phyloP scores from a whole-genome alignment of 2,329 filamentous ascomycete genomes.

The Neofusicoccum kwambonambiense region DNA sequence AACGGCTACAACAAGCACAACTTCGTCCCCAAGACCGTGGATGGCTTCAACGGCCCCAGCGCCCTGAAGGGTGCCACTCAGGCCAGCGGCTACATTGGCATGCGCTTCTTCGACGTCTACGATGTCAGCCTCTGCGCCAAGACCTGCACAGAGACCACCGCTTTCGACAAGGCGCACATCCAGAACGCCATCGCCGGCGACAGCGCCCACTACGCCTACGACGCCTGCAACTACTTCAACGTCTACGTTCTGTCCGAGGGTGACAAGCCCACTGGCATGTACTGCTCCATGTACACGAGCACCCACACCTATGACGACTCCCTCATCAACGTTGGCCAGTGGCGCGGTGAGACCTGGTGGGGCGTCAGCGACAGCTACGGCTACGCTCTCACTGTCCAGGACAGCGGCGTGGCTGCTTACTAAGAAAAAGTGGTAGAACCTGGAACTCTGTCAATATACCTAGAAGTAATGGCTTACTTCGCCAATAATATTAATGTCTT shows the following conservation, averaged over 20 bases:
- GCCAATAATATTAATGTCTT: too few species aligned
- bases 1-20: slow-evolving; percentile 23
- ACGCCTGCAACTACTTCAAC: slow-evolving; percentile 28
- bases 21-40: neutral
- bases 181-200: neutral
- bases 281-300: slow-evolving; percentile 28
- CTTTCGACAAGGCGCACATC: slow-evolving; percentile 25
- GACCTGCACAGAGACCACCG: slow-evolving; percentile 26
- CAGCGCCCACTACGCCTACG: slow-evolving; percentile 19
- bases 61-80: neutral
- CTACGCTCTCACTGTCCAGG: neutral
- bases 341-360: neutral
- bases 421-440: too few species aligned
- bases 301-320: neutral
- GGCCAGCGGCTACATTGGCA: neutral
- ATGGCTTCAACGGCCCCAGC: neutral
- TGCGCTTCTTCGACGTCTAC: neutral
- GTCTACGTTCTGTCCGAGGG: slow-evolving; percentile 27
- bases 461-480: too few species aligned
- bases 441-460: too few species aligned
- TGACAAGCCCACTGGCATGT: slow-evolving; percentile 25
- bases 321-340: neutral
- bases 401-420: neutral
- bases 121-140: slow-evolving; percentile 20
- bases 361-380: neutral